Percentiles rank a stretch among this genome's conserved stretches.
Conservation (phyloP, 148 eudicot species). For the Silene conica region DNA sequence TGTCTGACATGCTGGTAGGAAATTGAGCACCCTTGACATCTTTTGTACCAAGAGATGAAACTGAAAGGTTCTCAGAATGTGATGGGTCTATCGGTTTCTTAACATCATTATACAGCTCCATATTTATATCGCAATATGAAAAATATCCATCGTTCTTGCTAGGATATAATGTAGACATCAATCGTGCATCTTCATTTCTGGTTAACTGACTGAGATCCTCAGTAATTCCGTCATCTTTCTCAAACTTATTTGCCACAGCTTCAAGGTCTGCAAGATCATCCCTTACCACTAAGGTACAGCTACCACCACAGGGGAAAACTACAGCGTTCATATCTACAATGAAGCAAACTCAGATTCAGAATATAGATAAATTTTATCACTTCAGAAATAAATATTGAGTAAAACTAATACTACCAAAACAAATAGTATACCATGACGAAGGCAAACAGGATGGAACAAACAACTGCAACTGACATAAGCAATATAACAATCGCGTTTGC, state of each 20-base stretch:
- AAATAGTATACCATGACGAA: slow-evolving; percentile 76
- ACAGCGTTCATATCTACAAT: slow-evolving; percentile 47
- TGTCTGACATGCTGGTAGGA: slow-evolving; percentile 30
- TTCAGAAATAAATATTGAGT: background rate
- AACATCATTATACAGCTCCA: slow-evolving; percentile 20
- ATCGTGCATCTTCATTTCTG: slow-evolving; percentile 41
- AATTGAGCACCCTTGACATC: background rate
- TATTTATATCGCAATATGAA: slow-evolving; percentile 56
- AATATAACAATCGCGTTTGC: slow-evolving; percentile 94
- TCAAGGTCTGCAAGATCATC: slow-evolving; percentile 68
- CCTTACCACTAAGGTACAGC: slow-evolving; percentile 50
- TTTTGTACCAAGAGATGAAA: background rate
- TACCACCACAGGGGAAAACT: slow-evolving; percentile 68
- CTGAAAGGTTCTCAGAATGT: slow-evolving; percentile 16
- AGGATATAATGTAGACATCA: slow-evolving; percentile 39
- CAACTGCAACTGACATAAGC: slow-evolving; percentile 83
- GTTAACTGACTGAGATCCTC: slow-evolving; percentile 38
- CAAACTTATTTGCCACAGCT: slow-evolving; percentile 70
- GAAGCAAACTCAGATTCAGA: slow-evolving; percentile 9
- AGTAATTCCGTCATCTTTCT: slow-evolving; percentile 47
- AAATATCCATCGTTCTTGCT: slow-evolving; percentile 52
- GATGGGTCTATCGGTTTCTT: slow-evolving; percentile 18
- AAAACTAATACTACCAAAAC: background rate
- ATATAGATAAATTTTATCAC: slow-evolving; percentile 6
- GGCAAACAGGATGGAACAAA: slow-evolving; percentile 70